These are phyloP conservation scores for Staphylotrichum longicolle DNA, from an alignment of 495 filamentous ascomycete genomes.

Conservation along the genomic window DNA sequence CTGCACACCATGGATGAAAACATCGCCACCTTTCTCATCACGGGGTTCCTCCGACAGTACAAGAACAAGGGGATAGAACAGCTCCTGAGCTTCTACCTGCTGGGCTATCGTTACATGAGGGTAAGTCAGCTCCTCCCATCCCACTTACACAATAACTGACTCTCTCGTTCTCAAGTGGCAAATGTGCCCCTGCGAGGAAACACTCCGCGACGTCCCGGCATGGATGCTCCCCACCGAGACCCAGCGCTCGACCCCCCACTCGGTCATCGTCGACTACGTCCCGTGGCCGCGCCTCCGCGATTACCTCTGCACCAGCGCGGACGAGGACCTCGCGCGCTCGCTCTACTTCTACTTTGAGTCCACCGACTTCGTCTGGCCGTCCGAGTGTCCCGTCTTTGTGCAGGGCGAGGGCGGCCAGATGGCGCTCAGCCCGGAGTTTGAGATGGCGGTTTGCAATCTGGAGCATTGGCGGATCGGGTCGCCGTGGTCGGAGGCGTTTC, in stretches of 20 bases:
- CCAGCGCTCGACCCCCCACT: background rate
- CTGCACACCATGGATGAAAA: background rate
- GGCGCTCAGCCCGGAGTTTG: background rate
- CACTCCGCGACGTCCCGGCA: background rate
- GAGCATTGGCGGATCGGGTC: background rate
- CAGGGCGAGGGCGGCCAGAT: background rate
- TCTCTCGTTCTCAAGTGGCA: background rate
- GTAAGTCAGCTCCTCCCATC: background rate
- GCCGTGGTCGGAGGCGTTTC: background rate
- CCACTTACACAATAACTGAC: background rate
- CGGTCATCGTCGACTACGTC: conserved; percentile 1
- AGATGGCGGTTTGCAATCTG: background rate
- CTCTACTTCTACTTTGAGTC: conserved; percentile 1
- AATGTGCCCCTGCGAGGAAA: background rate
- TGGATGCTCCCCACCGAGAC: background rate
- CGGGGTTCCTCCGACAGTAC: background rate
- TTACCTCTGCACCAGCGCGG: background rate
- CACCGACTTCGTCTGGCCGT: background rate
- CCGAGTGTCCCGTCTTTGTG: background rate
- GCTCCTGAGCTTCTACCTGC: background rate
- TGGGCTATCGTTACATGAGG: conserved; percentile 1
- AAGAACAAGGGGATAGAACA: conserved; percentile 2
- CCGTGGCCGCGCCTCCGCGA: background rate
- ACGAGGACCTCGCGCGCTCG: background rate
- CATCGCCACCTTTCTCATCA: background rate